A percentile compares a stretch with the other conserved stretches of the same genome.
Evolutionary conservation across 2,329 filamentous ascomycete species (phyloP).

Genomic region (Scopulariopsis brevicaulis): DNA sequence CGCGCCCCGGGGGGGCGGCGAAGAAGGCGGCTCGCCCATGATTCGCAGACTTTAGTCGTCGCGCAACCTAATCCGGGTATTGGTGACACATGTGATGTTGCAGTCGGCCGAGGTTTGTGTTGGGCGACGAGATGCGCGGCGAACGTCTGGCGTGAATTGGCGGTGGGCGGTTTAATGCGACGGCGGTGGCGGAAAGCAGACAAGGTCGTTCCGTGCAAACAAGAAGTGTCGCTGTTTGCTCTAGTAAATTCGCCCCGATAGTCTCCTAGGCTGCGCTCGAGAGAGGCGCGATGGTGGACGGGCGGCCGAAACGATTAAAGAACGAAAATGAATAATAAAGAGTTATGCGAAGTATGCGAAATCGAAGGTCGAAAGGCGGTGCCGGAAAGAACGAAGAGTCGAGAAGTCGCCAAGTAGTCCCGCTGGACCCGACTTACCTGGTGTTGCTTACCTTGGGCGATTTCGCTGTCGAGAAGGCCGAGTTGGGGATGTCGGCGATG

Average conservation of each 20-base stretch:
- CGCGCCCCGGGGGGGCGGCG: constrained; percentile 43
- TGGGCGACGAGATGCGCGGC: not conserved
- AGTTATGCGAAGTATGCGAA: not conserved
- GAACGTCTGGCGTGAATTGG: not conserved
- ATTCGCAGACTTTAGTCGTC: constrained; percentile 5
- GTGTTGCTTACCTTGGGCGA: not conserved
- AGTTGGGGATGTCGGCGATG: not conserved
- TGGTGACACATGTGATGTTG: not conserved
- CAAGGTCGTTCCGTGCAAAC: not conserved
- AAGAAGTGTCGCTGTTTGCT: not conserved
- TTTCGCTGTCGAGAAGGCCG: not conserved
- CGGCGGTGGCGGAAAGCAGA: not conserved
- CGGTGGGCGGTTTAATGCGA: not conserved
- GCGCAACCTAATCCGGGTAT: constrained; percentile 2
- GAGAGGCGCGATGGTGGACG: not conserved
- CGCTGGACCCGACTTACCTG: not conserved
- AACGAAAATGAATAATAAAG: not conserved
- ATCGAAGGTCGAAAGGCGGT: not conserved
- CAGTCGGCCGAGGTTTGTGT: not conserved
- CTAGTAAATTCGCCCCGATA: not conserved
- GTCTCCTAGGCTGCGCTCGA: not conserved
- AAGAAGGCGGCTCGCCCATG: constrained; percentile 52
- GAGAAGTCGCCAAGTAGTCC: not conserved
- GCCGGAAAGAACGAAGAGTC: not conserved
- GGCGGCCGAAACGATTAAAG: not conserved